A percentile compares a stretch with the other conserved stretches of the same genome.
phyloP scores from a whole-genome alignment of 495 filamentous ascomycete genomes.

The Tuber indicum region DNA sequence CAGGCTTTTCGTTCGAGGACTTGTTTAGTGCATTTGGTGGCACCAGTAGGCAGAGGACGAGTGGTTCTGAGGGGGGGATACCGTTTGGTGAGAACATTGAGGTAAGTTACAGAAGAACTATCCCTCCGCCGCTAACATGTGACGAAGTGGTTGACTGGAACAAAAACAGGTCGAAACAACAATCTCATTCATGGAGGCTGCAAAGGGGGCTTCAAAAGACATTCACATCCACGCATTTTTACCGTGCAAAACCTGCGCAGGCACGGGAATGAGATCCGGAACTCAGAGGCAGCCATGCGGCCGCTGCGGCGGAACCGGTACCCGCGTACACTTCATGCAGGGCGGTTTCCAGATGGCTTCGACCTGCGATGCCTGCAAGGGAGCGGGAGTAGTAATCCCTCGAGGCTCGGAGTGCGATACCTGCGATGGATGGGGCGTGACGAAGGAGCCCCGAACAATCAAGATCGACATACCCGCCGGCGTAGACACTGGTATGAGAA shows the following conservation, averaged over 20 bases:
- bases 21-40: conserved; percentile 78
- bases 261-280: conserved; percentile 77
- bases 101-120: conserved; percentile 39
- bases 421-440: conserved; percentile 72
- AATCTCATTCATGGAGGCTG: conserved; percentile 93
- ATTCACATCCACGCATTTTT: conserved; percentile 71
- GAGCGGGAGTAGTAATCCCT: conserved; percentile 64
- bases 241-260: conserved; percentile 71
- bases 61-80: conserved; percentile 67
- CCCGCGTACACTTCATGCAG: conserved; percentile 76
- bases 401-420: conserved; percentile 68
- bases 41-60: conserved; percentile 44
- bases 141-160: neutral
- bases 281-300: conserved; percentile 64
- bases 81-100: conserved; percentile 89
- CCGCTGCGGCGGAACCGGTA: conserved; percentile 77
- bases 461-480: conserved; percentile 86
- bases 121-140: neutral
- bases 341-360: conserved; percentile 93
- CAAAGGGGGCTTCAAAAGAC: conserved; percentile 73
- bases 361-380: conserved; percentile 74
- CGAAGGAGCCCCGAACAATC: conserved; percentile 69
- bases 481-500: conserved; percentile 89
- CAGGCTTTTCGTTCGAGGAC: conserved; percentile 90
- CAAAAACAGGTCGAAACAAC: conserved; percentile 59